These are phyloP conservation scores for Thoreauomyces humboldtii DNA, from an alignment of 192 early-diverging fungal genomes.

Conservation along the genomic window DNA sequence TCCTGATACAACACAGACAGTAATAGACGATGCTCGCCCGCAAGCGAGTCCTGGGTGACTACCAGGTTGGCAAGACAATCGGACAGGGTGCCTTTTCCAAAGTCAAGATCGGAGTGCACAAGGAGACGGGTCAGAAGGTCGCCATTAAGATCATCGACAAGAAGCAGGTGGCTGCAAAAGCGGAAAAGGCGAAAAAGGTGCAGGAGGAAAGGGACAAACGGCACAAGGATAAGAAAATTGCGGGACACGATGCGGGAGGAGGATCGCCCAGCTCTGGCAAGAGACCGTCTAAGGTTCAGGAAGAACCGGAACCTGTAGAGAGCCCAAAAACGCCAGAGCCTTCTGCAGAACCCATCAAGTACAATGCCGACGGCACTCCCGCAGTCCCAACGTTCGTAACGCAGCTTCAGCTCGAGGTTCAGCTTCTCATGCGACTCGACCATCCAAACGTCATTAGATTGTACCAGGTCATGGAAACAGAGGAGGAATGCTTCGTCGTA, in stretches of 20 bases:
- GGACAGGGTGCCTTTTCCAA: constrained; percentile 68
- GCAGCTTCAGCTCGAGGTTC: constrained; percentile 54
- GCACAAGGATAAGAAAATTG: too few relatives aligned
- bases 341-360: not conserved
- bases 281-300: not conserved
- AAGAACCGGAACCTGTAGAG: not conserved
- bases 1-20: not conserved
- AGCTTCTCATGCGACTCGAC: constrained; percentile 59
- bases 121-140: constrained; percentile 59
- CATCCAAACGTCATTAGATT: constrained; percentile 63
- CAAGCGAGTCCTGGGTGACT: constrained; percentile 54
- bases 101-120: constrained; percentile 61
- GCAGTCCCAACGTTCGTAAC: constrained; percentile 40
- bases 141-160: constrained; percentile 67
- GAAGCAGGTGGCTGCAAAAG: constrained; percentile 53
- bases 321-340: not conserved
- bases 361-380: not conserved
- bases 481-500: constrained; percentile 61
- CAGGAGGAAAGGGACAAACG: constrained; percentile 45
- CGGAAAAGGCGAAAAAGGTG: constrained; percentile 44
- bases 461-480: constrained; percentile 61
- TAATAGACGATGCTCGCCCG: constrained; percentile 34
- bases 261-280: not conserved
- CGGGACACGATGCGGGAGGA: not conserved
- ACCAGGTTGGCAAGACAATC: constrained; percentile 60